phyloP scores from a whole-genome alignment of 495 filamentous ascomycete genomes.

The Aspergillus indologenus region DNA sequence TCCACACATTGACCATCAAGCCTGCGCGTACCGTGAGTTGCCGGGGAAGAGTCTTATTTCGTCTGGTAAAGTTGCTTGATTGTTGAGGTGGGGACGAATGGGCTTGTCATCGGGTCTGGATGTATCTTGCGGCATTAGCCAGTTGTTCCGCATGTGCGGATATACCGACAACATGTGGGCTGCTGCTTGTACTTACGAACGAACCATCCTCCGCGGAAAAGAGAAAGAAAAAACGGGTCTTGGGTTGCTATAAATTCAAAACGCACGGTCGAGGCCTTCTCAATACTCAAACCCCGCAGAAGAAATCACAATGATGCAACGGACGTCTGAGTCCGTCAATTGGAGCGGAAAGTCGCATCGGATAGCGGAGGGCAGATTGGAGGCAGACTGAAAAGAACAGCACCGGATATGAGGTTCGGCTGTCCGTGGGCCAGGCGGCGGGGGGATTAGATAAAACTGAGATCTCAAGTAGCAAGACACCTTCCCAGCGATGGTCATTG shows the following conservation, averaged over 20 bases:
- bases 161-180: neutral
- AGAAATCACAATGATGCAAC: slow-evolving; percentile 18
- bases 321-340: slow-evolving; percentile 22
- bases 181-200: neutral
- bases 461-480: slow-evolving; percentile 14
- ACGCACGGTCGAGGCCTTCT: no score
- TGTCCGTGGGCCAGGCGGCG: no score
- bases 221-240: no score
- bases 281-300: slow-evolving; percentile 8
- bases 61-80: neutral
- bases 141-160: neutral
- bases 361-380: slow-evolving; percentile 14
- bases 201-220: no score
- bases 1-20: neutral
- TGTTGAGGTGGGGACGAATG: neutral
- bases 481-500: slow-evolving; percentile 13
- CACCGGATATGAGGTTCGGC: no score
- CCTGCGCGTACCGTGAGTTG: neutral
- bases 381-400: neutral
- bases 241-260: no score
- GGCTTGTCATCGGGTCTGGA: neutral
- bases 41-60: neutral
- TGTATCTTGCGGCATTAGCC: neutral
- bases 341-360: slow-evolving; percentile 21
- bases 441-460: no score